Base-by-base conservation (phyloP, 495 filamentous ascomycete genomes). In the Daldinia caldariorum region DNA sequence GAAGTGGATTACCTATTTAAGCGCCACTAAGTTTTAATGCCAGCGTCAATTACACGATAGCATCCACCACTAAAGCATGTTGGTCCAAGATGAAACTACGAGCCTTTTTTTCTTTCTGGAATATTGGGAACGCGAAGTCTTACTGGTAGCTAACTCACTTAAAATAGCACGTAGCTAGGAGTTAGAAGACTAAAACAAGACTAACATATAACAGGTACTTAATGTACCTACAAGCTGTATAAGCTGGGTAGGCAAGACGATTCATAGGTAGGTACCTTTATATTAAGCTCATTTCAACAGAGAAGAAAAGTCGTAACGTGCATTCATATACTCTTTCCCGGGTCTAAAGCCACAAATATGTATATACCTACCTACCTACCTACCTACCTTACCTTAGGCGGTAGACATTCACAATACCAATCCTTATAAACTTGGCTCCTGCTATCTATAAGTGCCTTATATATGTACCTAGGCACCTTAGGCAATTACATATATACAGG, bases 401-500 rank as follows among this genome's bases (percentile, higher is more conserved):
- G n/a, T 51, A 51, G 16, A 29, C 29, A 51, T 22, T 51, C 49
- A 26, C 4, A 26, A 26, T 4, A 51, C 47, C 47, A 4, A 5
- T 13, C 20, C 2, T 6, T n/a, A 4, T 22, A 3, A n/a, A n/a
- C 3, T 22, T 20, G 16, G 6, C 18, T 50, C 47, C 3, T 14
- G 47, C 18, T 20, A n/a, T n/a, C n/a, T n/a, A n/a, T n/a, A n/a
- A n/a, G n/a, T n/a, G n/a, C n/a, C n/a, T n/a, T n/a, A n/a, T n/a
- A n/a, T n/a, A n/a, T n/a, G n/a, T n/a, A n/a, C 26, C 26, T 3
- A 26, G 26, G 3, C 3, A 26, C 26, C 26, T 6, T 7, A 26
- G 26, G 26, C 31, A 39, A 31, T 43, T 4, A 54, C 8, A 6
- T 38, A 38, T 47, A 22, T 47, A 71, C 43, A 62, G 16, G 20